Conservation (phyloP, 352 stramenopile genomes). For the Aphanomyces stellatus region DNA sequence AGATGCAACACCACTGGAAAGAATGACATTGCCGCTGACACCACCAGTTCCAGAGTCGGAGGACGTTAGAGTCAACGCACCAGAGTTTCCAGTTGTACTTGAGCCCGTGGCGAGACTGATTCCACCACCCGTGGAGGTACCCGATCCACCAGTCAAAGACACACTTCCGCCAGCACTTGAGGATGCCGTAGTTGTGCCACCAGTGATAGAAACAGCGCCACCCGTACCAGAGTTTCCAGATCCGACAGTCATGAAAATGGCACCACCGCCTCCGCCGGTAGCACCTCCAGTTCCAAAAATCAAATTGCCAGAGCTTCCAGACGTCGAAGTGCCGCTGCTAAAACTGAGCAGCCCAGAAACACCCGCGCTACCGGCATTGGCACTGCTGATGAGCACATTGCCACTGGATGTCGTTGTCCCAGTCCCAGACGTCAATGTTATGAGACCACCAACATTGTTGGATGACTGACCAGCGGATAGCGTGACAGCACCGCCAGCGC, state of each 20-base stretch:
- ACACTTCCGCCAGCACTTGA: constrained; percentile 12
- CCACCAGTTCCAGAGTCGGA: neutral
- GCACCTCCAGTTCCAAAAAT: neutral
- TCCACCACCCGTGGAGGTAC: constrained; percentile 29
- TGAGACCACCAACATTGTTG: constrained; percentile 1
- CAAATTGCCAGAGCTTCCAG: neutral
- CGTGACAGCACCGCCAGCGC: neutral
- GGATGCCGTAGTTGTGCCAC: constrained; percentile 13
- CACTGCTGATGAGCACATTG: constrained; percentile 7
- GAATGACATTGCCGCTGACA: constrained; percentile 22
- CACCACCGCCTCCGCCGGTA: neutral
- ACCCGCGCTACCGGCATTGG: constrained; percentile 1
- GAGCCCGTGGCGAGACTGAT: constrained; percentile 26
- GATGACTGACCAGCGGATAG: neutral
- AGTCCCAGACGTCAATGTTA: neutral
- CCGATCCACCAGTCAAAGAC: constrained; percentile 19
- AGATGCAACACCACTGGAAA: constrained; percentile 27
- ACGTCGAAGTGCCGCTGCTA: neutral
- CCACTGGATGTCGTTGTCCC: neutral
- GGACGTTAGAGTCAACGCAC: neutral
- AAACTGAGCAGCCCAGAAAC: neutral
- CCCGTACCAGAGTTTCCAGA: constrained; percentile 14
- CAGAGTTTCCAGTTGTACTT: constrained; percentile 16
- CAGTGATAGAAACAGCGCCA: constrained; percentile 19
- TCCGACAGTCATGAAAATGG: constrained; percentile 17